Percentiles rank a stretch among this genome's conserved stretches.
Conservation (phyloP, 129 eudicot genomes). For the Flaveria linearis region DNA sequence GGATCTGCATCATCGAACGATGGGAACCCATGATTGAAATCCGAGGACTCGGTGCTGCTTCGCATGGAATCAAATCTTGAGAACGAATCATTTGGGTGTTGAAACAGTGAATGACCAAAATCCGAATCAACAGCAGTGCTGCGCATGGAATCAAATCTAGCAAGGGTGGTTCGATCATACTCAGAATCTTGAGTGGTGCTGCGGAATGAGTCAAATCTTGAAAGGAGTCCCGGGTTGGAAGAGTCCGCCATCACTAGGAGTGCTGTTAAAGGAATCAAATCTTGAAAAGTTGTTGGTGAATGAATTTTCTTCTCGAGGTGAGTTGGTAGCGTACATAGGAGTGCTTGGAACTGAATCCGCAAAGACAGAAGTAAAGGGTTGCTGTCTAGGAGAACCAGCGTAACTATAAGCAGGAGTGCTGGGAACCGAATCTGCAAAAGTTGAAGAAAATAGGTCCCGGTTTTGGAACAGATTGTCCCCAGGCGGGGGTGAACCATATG, state of each 20-base stretch:
- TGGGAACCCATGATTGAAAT: conserved; percentile 49
- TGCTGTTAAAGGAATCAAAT: conserved; percentile 49
- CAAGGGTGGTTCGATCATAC: conserved; percentile 43
- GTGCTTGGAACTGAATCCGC: conserved; percentile 79
- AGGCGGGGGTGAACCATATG: conserved; percentile 41
- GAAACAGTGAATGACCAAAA: conserved; percentile 54
- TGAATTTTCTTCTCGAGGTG: conserved; percentile 58
- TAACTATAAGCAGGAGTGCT: conserved; percentile 68
- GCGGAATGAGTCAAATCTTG: conserved; percentile 76
- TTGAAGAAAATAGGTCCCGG: conserved; percentile 55
- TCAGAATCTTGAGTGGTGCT: conserved; percentile 61
- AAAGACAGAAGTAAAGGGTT: conserved; percentile 46
- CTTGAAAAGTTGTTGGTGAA: conserved; percentile 57
- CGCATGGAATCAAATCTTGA: conserved; percentile 66
- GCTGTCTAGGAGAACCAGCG: conserved; percentile 42
- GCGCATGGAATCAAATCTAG: conserved; percentile 75
- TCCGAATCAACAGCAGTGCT: conserved; percentile 56
- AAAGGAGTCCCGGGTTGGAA: conserved; percentile 45
- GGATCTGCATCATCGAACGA: conserved; percentile 82
- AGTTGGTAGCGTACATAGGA: conserved; percentile 52
- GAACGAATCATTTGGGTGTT: conserved; percentile 47
- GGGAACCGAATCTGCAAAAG: conserved; percentile 86
- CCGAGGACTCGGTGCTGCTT: conserved; percentile 33
- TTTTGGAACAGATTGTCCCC: conserved; percentile 52
- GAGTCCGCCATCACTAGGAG: conserved; percentile 44